Evolutionary conservation across 2,329 filamentous ascomycete species (phyloP), one percentile per base, ranked within the genome.

Genomic region (Colletotrichum theobromicola): DNA sequence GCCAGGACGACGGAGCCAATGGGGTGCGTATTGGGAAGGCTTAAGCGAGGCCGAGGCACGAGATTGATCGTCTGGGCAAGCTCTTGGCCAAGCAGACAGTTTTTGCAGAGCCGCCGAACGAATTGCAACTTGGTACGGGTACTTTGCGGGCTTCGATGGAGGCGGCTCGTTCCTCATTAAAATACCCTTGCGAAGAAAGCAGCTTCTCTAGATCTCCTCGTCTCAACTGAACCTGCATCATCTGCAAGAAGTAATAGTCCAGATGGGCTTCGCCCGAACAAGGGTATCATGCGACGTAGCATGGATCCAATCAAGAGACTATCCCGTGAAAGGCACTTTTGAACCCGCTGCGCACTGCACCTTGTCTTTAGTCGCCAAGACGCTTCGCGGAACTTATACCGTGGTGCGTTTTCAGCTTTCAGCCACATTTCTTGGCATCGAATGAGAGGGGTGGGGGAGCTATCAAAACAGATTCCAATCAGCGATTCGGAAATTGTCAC

Each of bases 261-360:
- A 2, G n/a, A 21, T 50, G 42, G 10, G n/a, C 10, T 5, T 50
- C 42, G 42, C 42, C 2, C 42, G 1, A 13, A 46, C 16, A 42
- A 46, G 2, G n/a, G 2, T 13, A 10, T 13, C 3, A 50, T 21
- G 13, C 42, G 42, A 50, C 4, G n/a, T 0, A n/a, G 7, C n/a
- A 50, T 4, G 9, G n/a, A 50, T 4, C 42, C 10, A 50, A 50
- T 4, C 21, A 1, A 50, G n/a, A 7, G 10, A 7, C 42, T 2
- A 7, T 10, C 10, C 42, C 10, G 24, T 21, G 10, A 1, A 21
- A 21, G 42, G 0, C 13, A 4, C n/a, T 21, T 12, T 0, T 13
- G n/a, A n/a, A 1, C 42, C 42, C 42, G 42, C 42, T n/a, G n/a
- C 16, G n/a, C 42, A 50, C 21, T 21, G n/a, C 42, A 50, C 42